Evolutionary conservation across 306 rosid genomes (phyloP), one percentile per base, ranked within the genome.

Genomic region (Leucaena leucocephala): DNA sequence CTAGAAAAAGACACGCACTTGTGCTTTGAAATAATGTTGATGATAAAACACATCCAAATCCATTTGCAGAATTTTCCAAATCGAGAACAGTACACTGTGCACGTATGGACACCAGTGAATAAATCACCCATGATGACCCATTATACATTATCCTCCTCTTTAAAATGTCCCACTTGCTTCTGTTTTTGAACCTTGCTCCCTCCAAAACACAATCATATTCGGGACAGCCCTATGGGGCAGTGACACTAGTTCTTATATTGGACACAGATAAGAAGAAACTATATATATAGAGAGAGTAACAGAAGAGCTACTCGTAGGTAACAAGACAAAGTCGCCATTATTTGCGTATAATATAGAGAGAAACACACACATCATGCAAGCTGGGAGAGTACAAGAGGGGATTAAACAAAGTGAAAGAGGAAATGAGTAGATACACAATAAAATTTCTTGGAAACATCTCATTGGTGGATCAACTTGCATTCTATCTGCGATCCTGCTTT

Each of bases 391-490:
- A 68, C 36, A 68, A 75, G 45, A 49, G 63, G 9, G 33, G 38
- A 77, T 65, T 43, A 66, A 45, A 66, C 3, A 78, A 48, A 19
- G 27, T 11, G 2, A 27, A 77, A 62, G 27, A 55, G 58, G 34
- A 68, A 69, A 11, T 55, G 22, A 38, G 72, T 54, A 33, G 19
- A 78, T 50, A 58, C 44, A 73, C 12, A 71, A 63, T 35, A 65
- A 63, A 22, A 14, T 46, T 63, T 64, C 65, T 55, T 68, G 77
- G 38, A 5, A n/a, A 35, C 19, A 76, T 66, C 36, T 67, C 39
- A 66, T 68, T 68, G 46, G 66, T 35, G 40, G 73, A 16, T 77
- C 61, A 19, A 73, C 55, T 72, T 84, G 81, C 33, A 8, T 70
- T 70, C 5, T 48, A 45, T 27, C 57, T 45, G 34, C 49, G 58